A percentile compares a stretch with the other conserved stretches of the same genome.
These are phyloP conservation scores for Lolium rigidum DNA, from an alignment of 176 grass and related monocot species.

Conservation along the genomic window DNA sequence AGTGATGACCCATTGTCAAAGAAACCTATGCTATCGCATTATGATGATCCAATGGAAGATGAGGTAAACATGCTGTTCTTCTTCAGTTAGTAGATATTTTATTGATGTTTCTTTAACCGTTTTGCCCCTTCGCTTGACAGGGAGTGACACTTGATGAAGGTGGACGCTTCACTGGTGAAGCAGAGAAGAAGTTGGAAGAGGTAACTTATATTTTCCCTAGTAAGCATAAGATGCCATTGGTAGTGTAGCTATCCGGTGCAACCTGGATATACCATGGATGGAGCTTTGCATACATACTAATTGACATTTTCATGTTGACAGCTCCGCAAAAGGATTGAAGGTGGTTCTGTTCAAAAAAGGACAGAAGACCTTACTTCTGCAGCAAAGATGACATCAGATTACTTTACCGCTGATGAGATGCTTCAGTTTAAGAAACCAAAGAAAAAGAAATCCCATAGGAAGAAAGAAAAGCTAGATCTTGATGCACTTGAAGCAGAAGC, in stretches of 20 bases:
- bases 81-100: slow-evolving; percentile 28
- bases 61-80: slow-evolving; percentile 57
- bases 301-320: slow-evolving; percentile 56
- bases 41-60: slow-evolving; percentile 80
- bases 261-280: background rate
- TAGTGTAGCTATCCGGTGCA: background rate
- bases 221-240: background rate
- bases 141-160: slow-evolving; percentile 82
- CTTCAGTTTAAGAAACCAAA: slow-evolving; percentile 96
- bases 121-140: slow-evolving; percentile 48
- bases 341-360: slow-evolving; percentile 53
- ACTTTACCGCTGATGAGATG: slow-evolving; percentile 89
- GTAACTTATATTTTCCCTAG: slow-evolving; percentile 34
- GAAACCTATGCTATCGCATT: slow-evolving; percentile 82
- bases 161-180: slow-evolving; percentile 78
- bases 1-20: slow-evolving; percentile 62
- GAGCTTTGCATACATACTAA: background rate
- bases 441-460: slow-evolving; percentile 98
- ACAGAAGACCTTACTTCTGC: slow-evolving; percentile 69
- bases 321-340: slow-evolving; percentile 87
- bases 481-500: slow-evolving; percentile 93
- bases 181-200: slow-evolving; percentile 89
- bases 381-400: slow-evolving; percentile 72
- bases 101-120: slow-evolving; percentile 24
- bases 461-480: slow-evolving; percentile 91